Base-by-base conservation (phyloP, 2,329 filamentous ascomycete genomes). In the Fusarium nisikadoi region DNA sequence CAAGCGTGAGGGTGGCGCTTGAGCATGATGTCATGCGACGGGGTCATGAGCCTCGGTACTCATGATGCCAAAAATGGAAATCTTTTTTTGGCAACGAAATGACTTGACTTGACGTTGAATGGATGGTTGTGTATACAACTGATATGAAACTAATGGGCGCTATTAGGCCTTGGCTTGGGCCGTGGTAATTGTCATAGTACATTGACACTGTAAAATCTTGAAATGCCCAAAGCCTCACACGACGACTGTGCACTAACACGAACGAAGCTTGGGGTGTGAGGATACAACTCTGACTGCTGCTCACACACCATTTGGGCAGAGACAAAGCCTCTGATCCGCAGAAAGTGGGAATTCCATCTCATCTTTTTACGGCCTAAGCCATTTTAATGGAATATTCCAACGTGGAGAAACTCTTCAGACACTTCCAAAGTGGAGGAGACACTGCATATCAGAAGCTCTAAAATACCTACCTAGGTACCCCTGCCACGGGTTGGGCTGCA, bases 1-100 rank as follows among this genome's bases (percentile, higher is more conserved):
- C 65, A 90, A 90, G 82, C 84, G 88, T 35, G 89, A 90, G 81
- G 88, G 89, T 36, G 88, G 88, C 71, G 88, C 89, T 70, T 91
- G 75, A 85, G 62, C 63, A 68, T 70, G 73, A 76, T 75, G 75
- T 77, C 76, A 76, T 76, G 55, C 45, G 63, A 62, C 41, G 42
- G 38, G 65, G 52, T 72, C 59, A 71, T 70, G 70, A 62, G 70
- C 65, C 65, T 73, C 39, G 46, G 69, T 60, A 43, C 62, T 57
- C 57, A 62, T 71, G 54, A 62, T 67, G 39, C 50, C 38, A 62
- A 43, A 53, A 63, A 61, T 45, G 29, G 29, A 49, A 41, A 42
- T 59, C 31, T 53, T 39, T 50, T 49, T 35, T 52, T 35, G 41
- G 29, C 42, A 62, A 36, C 53, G 52, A 72, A 73, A 57, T 70